Percentiles rank a stretch among this genome's conserved stretches.
Conservation (phyloP, 257 asterid species). For the Schizonepeta tenuifolia region DNA sequence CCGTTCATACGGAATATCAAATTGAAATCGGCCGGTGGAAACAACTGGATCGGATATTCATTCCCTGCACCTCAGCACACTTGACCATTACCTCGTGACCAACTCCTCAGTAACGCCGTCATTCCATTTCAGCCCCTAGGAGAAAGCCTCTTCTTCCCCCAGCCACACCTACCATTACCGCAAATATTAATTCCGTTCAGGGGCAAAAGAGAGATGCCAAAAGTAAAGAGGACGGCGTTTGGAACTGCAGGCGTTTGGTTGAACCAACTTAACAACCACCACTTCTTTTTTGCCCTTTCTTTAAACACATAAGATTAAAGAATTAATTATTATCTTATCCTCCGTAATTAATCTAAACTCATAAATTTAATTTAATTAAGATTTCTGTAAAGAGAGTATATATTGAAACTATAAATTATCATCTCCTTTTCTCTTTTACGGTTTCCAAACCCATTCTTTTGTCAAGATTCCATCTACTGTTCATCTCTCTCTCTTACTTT, state of each 20-base stretch:
- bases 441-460: conserved; percentile 60
- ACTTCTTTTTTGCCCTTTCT: conserved; percentile 33
- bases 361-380: conserved; percentile 15
- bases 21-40: not conserved
- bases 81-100: conserved; percentile 13
- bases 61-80: conserved; percentile 27
- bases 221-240: conserved; percentile 41
- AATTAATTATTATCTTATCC: conserved; percentile 21
- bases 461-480: conserved; percentile 60
- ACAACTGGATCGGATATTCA: conserved; percentile 6
- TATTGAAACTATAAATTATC: conserved; percentile 55
- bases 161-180: not conserved
- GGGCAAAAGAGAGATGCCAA: conserved; percentile 12
- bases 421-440: conserved; percentile 50
- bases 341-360: conserved; percentile 10
- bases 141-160: not conserved
- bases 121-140: conserved; percentile 29
- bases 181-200: not conserved
- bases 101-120: conserved; percentile 37
- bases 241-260: conserved; percentile 58
- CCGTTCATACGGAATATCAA: conserved; percentile 22
- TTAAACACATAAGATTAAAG: not conserved
- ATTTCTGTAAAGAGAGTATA: conserved; percentile 16
- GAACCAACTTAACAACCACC: conserved; percentile 81
- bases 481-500: conserved; percentile 39